Conservation (phyloP, 83 land plant species). For the Picea engelmannii region DNA sequence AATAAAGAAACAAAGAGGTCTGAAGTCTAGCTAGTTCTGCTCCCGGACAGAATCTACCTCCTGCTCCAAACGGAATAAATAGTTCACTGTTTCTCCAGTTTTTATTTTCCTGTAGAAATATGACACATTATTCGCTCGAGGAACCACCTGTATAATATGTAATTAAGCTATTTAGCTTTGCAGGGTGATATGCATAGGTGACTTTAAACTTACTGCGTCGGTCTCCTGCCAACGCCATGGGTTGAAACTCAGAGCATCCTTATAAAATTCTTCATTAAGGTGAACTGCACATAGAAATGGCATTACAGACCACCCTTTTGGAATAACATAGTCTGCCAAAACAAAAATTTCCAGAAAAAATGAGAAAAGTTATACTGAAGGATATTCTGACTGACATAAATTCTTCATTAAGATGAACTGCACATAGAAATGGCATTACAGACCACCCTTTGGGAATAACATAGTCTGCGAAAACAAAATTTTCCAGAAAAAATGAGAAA, state of each 20-base stretch:
- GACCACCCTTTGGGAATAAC: constrained; percentile 54
- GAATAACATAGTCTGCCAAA: constrained; percentile 49
- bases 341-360: too few relatives aligned
- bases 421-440: constrained; percentile 56
- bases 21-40: constrained; percentile 60
- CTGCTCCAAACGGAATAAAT: constrained; percentile 59
- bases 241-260: constrained; percentile 36
- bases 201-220: constrained; percentile 5
- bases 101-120: constrained; percentile 33
- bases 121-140: background rate
- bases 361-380: too few relatives aligned
- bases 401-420: constrained; percentile 50
- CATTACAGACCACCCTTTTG: constrained; percentile 57
- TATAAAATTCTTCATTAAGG: constrained; percentile 38
- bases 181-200: constrained; percentile 6
- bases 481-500: too few relatives aligned
- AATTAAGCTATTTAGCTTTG: constrained; percentile 17
- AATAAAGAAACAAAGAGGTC: constrained; percentile 50
- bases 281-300: constrained; percentile 63
- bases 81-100: constrained; percentile 51
- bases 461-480: too few relatives aligned
- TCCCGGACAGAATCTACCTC: constrained; percentile 59
- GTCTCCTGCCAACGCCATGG: constrained; percentile 68
- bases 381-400: too few relatives aligned
- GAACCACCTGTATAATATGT: background rate